These are phyloP conservation scores for Samsoniella hepiali DNA, from an alignment of 2,329 filamentous ascomycete species.

Conservation along the genomic window DNA sequence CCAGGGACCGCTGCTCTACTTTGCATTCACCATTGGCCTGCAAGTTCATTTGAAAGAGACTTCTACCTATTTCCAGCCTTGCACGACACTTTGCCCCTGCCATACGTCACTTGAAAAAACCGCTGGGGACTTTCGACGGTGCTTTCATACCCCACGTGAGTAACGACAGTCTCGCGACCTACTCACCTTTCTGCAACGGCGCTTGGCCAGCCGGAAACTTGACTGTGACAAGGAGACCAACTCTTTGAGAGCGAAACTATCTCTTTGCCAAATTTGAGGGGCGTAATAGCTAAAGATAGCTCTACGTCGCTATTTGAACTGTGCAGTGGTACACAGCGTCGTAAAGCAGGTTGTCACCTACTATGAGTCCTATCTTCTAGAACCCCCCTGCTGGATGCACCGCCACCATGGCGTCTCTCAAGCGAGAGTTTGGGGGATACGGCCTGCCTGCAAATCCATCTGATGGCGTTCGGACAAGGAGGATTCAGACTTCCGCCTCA, in stretches of 20 bases:
- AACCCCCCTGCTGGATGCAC: constrained; percentile 6
- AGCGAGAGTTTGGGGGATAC: constrained; percentile 19
- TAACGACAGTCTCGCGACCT: not conserved
- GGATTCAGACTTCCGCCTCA: not conserved
- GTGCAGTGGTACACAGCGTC: not conserved
- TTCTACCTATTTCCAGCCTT: not conserved
- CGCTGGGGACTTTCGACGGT: not conserved
- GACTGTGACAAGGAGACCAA: not conserved
- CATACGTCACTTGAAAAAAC: not conserved
- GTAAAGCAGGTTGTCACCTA: not conserved
- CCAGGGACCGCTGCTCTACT: constrained; percentile 1
- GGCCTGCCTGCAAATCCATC: constrained; percentile 17
- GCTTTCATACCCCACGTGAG: not conserved
- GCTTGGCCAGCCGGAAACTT: not conserved
- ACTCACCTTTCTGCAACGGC: not conserved
- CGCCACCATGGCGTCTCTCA: constrained; percentile 16
- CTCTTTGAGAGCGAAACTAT: not conserved
- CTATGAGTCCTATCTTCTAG: constrained; percentile 13
- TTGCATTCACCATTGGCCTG: constrained; percentile 6
- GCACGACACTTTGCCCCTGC: not conserved
- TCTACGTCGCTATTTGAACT: not conserved
- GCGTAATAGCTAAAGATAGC: not conserved
- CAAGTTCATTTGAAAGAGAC: not conserved
- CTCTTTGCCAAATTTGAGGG: not conserved
- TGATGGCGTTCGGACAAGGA: constrained; percentile 13